A percentile compares a stretch with the other conserved stretches of the same genome.
phyloP scores from a whole-genome alignment of 805 yeast genomes.

The Lipomyces mesembrius region DNA sequence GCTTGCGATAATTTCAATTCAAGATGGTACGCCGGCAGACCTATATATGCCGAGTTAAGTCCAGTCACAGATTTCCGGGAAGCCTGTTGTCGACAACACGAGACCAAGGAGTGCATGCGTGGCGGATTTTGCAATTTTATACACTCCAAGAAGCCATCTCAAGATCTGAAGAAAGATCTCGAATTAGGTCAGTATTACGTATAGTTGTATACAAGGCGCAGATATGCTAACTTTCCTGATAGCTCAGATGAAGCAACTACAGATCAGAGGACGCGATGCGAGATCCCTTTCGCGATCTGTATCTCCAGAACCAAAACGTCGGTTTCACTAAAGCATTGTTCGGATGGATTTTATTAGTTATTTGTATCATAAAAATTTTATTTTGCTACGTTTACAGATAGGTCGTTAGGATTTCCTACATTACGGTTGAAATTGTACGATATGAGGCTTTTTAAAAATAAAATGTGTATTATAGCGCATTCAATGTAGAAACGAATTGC shows the following conservation, averaged over 20 bases:
- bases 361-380: background rate
- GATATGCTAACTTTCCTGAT: background rate
- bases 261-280: conserved; percentile 34
- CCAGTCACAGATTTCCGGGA: conserved; percentile 74
- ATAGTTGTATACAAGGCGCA: too few relatives aligned
- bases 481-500: background rate
- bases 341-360: background rate
- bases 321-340: conserved; percentile 12
- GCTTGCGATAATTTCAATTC: conserved; percentile 69
- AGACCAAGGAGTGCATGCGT: conserved; percentile 66
- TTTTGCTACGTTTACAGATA: too few relatives aligned
- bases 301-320: conserved; percentile 38
- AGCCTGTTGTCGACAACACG: conserved; percentile 77
- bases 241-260: conserved; percentile 35
- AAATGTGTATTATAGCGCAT: background rate
- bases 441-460: background rate
- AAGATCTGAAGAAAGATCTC: conserved; percentile 51
- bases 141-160: conserved; percentile 68
- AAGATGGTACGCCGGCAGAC: conserved; percentile 81
- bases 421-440: background rate
- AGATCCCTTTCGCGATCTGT: conserved; percentile 37
- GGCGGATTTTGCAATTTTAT: conserved; percentile 86
- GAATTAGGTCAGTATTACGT: conserved; percentile 47
- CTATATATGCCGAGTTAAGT: conserved; percentile 77
- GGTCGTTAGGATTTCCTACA: background rate